Evolutionary conservation across 805 yeast genomes (phyloP), one percentile per base, ranked within the genome.

Genomic region (Jamesozyma piceae): DNA sequence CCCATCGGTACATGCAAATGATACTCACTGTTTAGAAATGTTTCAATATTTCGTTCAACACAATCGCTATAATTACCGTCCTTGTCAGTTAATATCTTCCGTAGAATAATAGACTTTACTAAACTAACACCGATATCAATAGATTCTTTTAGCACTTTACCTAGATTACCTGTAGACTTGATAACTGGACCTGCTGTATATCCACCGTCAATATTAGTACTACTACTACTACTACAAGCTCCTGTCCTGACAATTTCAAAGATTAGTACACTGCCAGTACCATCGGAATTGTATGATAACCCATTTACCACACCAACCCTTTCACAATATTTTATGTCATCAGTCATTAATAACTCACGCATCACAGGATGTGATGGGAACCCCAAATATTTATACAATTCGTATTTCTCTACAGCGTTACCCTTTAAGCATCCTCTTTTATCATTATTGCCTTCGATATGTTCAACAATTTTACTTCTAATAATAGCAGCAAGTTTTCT

Each of bases 91-190:
- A 43, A 32, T 24, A 65, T 57, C 31, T 65, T 60, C 6, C 45
- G 26, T 40, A 66, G 58, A 15, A 73, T 57, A 24, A 84, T 88
- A 3, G 97, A 83, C 64, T 86, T 89, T 1, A 97, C 95, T 58
- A 92, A 81, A 41, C 83, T 75, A 2, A 90, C 80, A 5, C 92
- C 92, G 48, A 88, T 82, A 55, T 82, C 78, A 22, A 87, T 88
- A 45, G 95, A 84, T 67, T 90, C 98, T 58, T 87, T 86, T 95
- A 90, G 88, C 31, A 89, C 96, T 53, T 88, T 96, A 50, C 95
- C 95, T 50, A 92, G 73, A 59, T 87, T 90, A 50, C 98, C 98
- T 2, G 98, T 92, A 38, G 87, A 76, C 46, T 79, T 79, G 41
- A 83, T 62, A 34, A 66, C 62, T 14, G 87, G 76, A 5, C 60